Percentiles rank a stretch among this genome's conserved stretches.
Conservation (phyloP, 441 rosid genomes). For the Adansonia rubrostipa region DNA sequence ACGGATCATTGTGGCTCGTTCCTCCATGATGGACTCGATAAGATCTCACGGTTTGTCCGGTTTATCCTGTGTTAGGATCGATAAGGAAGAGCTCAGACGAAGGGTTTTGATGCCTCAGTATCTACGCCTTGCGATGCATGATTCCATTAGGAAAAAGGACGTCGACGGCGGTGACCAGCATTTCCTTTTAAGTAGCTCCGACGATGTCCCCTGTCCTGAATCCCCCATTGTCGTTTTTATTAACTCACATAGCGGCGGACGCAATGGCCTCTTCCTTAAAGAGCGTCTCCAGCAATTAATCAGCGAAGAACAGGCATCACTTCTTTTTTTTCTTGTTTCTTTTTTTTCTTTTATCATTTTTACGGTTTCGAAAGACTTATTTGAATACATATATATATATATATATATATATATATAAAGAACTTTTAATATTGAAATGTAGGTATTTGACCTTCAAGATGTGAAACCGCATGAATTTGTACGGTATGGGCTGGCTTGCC, state of each 20-base stretch:
- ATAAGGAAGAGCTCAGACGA: slow-evolving; percentile 66
- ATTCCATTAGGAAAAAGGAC: slow-evolving; percentile 59
- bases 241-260: slow-evolving; percentile 86
- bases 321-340: background rate
- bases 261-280: slow-evolving; percentile 81
- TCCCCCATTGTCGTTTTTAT: slow-evolving; percentile 81
- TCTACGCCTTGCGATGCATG: slow-evolving; percentile 67
- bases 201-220: slow-evolving; percentile 47
- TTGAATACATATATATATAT: no score
- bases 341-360: no score
- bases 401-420: background rate
- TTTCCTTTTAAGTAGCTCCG: slow-evolving; percentile 24
- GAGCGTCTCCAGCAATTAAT: slow-evolving; percentile 75
- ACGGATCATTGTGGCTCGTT: slow-evolving; percentile 51
- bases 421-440: slow-evolving; percentile 30
- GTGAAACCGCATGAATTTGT: slow-evolving; percentile 90
- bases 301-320: slow-evolving; percentile 73
- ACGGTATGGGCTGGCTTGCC: slow-evolving; percentile 72
- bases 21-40: slow-evolving; percentile 67
- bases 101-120: slow-evolving; percentile 68
- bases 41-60: slow-evolving; percentile 66
- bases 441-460: slow-evolving; percentile 79
- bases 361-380: background rate
- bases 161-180: slow-evolving; percentile 40
- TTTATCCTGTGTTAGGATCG: slow-evolving; percentile 66